Evolutionary conservation across 2,329 filamentous ascomycete species (phyloP).

Genomic region (Byssochlamys sp.): DNA sequence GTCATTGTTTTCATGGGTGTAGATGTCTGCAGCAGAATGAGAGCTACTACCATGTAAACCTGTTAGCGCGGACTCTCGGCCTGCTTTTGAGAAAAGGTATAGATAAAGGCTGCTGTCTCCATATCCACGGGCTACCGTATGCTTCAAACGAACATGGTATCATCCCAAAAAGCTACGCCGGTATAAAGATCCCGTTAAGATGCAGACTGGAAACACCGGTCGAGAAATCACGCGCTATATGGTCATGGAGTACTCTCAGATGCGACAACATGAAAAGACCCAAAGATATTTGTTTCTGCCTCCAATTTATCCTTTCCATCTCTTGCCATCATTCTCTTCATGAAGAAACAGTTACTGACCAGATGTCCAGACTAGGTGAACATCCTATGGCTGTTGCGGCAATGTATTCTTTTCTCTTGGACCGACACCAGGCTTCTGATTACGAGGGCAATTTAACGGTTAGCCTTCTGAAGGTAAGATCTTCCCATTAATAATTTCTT

Average conservation of each 20-base stretch:
- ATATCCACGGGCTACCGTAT: constrained; percentile 3
- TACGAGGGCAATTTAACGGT: constrained; percentile 36
- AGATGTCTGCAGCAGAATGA: constrained; percentile 28
- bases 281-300: not conserved
- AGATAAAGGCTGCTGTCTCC: constrained; percentile 18
- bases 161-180: not conserved
- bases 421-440: constrained; percentile 40
- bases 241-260: not conserved
- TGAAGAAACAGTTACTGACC: constrained; percentile 19
- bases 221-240: not conserved
- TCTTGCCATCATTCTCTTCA: constrained; percentile 2
- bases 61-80: constrained; percentile 18
- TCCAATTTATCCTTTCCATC: not conserved
- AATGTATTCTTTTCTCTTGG: constrained; percentile 40
- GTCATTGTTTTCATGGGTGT: constrained; percentile 18
- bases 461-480: constrained; percentile 37
- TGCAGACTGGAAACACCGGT: not conserved
- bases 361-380: constrained; percentile 34
- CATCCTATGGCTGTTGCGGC: constrained; percentile 39
- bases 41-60: constrained; percentile 27
- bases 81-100: constrained; percentile 18
- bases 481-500: not conserved
- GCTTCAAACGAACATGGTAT: not conserved
- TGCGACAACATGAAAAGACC: not conserved
- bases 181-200: not conserved